Percentiles rank a stretch among this genome's conserved stretches.
Evolutionary conservation across 148 eudicot genomes (phyloP).

Genomic region (Selenicereus undatus): DNA sequence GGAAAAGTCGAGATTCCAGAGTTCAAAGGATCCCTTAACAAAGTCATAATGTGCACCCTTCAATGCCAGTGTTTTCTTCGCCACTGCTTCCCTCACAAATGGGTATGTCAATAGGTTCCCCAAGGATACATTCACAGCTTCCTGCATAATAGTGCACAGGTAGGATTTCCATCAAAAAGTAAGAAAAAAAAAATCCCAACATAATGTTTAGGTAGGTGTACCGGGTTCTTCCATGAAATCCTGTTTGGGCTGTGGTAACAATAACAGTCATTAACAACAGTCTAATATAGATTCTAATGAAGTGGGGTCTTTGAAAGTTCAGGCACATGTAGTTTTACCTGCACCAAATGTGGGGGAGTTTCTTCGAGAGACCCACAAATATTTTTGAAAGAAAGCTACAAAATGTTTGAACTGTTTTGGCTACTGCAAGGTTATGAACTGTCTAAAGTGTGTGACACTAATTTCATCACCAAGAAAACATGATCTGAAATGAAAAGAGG

Average conservation of each 20-base stretch:
- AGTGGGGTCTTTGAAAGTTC: background rate
- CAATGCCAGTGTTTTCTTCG: constrained; percentile 48
- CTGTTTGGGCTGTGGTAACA: no score
- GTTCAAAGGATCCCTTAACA: constrained; percentile 60
- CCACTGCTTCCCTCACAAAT: constrained; percentile 63
- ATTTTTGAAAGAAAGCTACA: background rate
- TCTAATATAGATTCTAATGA: no score
- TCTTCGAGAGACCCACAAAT: no score
- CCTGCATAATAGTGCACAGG: constrained; percentile 37
- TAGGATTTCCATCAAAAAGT: no score
- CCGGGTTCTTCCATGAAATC: no score
- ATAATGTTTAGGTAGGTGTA: background rate
- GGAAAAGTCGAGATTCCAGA: constrained; percentile 62
- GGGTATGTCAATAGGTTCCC: constrained; percentile 80
- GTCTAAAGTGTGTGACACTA: background rate
- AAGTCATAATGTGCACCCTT: constrained; percentile 88
- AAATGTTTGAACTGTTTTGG: background rate
- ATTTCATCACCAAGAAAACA: constrained; percentile 1
- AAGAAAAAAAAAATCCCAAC: background rate
- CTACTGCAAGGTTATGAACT: background rate
- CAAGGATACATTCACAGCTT: constrained; percentile 81
- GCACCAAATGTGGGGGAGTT: background rate
- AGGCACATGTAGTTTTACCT: background rate
- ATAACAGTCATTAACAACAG: no score
- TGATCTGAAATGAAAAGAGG: background rate